Evolutionary conservation across 2,329 filamentous ascomycete genomes (phyloP), one percentile per base, ranked within the genome.

Genomic region (Leptographium lundbergii): DNA sequence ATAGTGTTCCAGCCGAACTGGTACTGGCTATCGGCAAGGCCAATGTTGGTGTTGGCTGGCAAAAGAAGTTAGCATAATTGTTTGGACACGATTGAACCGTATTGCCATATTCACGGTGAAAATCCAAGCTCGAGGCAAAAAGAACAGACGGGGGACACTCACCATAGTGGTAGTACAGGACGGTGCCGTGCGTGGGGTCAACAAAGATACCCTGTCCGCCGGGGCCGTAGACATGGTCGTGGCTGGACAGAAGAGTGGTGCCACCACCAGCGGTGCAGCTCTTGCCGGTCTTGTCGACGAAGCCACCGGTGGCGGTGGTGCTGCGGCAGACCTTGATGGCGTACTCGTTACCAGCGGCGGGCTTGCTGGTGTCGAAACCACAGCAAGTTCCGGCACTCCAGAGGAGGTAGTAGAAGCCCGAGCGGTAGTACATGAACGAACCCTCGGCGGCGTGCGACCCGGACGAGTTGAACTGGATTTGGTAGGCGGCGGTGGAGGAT

Each of bases 321-420:
- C 78, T 81, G 17, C 82, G 72, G 71, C 84, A 87, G 32, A 85
- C 82, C 65, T 77, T 79, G 67, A 87, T 83, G 66, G 79, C 80
- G 68, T 88, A 88, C 69, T 87, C 85, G n/a, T 72, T 71, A 4
- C 84, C 84, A 0, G 73, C 55, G 0, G 80, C 75, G 0, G 84
- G 82, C 59, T 67, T 71, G 58, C 65, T 72, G 0, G 67, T 69
- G 63, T 84, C 78, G 62, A 80, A 84, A n/a, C 72, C 74, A 63
- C 85, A 88, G 73, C 84, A 88, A 34, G 72, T 74, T 1, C 85
- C 85, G 1, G 72, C 73, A 11, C 77, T 82, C 68, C 78, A 86
- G 68, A 87, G 85, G 7, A 87, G 73, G 66, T 86, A 88, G 68
- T 83, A 87, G 66, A 79, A 84, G 24, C 71, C 72, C 9, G 53